Percentiles rank a stretch among this genome's conserved stretches.
These are phyloP conservation scores for Coniochaeta prunicola DNA, from an alignment of 2,329 filamentous ascomycete genomes.

Conservation along the genomic window DNA sequence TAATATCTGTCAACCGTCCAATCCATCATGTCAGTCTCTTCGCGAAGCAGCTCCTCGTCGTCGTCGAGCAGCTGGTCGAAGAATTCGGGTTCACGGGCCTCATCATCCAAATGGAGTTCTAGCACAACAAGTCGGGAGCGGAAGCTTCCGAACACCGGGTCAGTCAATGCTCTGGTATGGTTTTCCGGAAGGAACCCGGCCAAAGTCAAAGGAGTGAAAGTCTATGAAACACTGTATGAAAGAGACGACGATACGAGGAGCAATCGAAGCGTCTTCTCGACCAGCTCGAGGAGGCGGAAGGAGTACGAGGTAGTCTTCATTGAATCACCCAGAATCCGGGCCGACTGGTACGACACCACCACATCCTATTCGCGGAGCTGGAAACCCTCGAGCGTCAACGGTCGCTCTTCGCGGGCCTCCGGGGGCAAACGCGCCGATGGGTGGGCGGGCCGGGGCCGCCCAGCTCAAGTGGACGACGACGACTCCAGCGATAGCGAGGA, in stretches of 20 bases:
- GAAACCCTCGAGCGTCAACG: slow-evolving; percentile 6
- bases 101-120: slow-evolving; percentile 1
- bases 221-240: slow-evolving; percentile 12
- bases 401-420: slow-evolving; percentile 6
- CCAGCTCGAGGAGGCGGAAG: neutral
- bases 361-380: slow-evolving; percentile 9
- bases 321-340: neutral
- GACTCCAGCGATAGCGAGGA: slow-evolving; percentile 6
- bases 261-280: slow-evolving; percentile 2
- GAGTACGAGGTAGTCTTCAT: neutral
- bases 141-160: slow-evolving; percentile 10
- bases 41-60: neutral
- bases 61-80: neutral
- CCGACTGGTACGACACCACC: slow-evolving; percentile 8
- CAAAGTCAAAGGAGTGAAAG: slow-evolving; percentile 13
- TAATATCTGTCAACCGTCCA: neutral
- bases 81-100: neutral
- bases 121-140: slow-evolving; percentile 8
- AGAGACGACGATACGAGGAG: slow-evolving; percentile 13
- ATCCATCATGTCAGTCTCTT: slow-evolving; percentile 1
- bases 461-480: slow-evolving; percentile 7
- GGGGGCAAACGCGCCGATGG: neutral
- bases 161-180: slow-evolving; percentile 14
- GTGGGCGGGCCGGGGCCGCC: slow-evolving; percentile 4
- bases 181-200: slow-evolving; percentile 13